phyloP scores from a whole-genome alignment of 164 flowering plant genomes.

The Magnolia kwangsiensis region DNA sequence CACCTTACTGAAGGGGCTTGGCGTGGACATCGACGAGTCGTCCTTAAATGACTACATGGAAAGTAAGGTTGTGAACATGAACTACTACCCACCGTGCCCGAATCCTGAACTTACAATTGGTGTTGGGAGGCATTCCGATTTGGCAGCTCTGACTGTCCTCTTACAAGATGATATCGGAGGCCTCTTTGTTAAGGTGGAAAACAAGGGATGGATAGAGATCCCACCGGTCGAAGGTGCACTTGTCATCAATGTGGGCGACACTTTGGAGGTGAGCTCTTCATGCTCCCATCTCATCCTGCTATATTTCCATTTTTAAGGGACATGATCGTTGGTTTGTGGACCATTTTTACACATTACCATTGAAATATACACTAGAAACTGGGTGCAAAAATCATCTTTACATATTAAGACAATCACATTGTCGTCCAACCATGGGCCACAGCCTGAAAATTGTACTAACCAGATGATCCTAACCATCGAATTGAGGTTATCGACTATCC shows the following conservation, averaged over 20 bases:
- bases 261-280: slow-evolving; percentile 15
- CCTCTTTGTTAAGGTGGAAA: slow-evolving; percentile 19
- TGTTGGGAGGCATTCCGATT: slow-evolving; percentile 22
- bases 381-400: too few species aligned
- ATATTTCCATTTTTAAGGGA: too few species aligned
- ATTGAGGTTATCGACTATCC: too few species aligned
- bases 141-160: slow-evolving; percentile 20
- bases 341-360: too few species aligned
- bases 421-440: too few species aligned
- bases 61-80: slow-evolving; percentile 20
- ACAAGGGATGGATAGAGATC: slow-evolving; percentile 22
- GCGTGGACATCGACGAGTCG: slow-evolving; percentile 11
- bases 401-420: too few species aligned
- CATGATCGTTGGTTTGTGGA: too few species aligned
- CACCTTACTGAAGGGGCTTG: slow-evolving; percentile 15
- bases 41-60: slow-evolving; percentile 1
- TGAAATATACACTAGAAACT: too few species aligned
- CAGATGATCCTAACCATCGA: too few species aligned
- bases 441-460: too few species aligned
- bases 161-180: slow-evolving; percentile 26
- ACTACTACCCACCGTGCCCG: slow-evolving; percentile 21
- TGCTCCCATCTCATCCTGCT: too few species aligned
- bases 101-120: slow-evolving; percentile 20
- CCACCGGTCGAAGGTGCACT: slow-evolving; percentile 22
- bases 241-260: slow-evolving; percentile 26